Evolutionary conservation across 768 basidiomycete species (phyloP), one percentile per base, ranked within the genome.

Genomic region (Tephrocybe rancida): DNA sequence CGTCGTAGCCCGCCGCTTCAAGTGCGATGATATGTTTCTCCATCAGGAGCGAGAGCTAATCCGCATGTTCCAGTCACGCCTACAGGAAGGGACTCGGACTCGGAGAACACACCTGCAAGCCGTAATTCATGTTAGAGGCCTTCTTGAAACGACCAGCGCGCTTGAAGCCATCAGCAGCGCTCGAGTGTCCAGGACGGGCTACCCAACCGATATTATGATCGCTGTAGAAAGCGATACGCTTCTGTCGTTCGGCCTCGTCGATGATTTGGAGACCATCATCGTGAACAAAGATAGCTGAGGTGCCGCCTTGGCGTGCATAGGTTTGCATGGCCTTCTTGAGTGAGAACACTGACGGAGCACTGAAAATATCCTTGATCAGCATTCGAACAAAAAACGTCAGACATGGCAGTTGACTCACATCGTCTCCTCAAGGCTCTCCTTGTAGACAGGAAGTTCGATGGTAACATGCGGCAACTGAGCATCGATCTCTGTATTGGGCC

Each of bases 61-160:
- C 79, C 22, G 14, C 16, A 48, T 35, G 39, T 56, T 44, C 10
- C 35, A 37, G 35, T 37, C 35, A 37, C 16, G 14, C n/a, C n/a
- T n/a, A n/a, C n/a, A 35, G 45, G n/a, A 32, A 48, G 19, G 0
- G 25, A 11, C 5, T 24, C 9, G 3, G n/a, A 1, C 16, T 22
- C 6, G 26, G 5, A n/a, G 1, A 18, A 45, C 68, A 59, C 56
- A 78, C 75, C 55, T 73, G 69, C 14, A 80, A 75, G 0, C 86
- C 90, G 62, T 85, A 91, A 65, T 93, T 95, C 88, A 95, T 90
- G 69, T 95, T 95, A 2, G 84, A 86, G 1, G 90, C 90, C 69
- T 95, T 95, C 78, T 95, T 93, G 82, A 95, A 95, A 14, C 91
- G 82, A 37, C 92, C 92, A 26, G 89, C 88, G 44, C 92, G 88